Evolutionary conservation across 306 rosid genomes (phyloP), one percentile per base, ranked within the genome.

Genomic region (Glycine tomentella): DNA sequence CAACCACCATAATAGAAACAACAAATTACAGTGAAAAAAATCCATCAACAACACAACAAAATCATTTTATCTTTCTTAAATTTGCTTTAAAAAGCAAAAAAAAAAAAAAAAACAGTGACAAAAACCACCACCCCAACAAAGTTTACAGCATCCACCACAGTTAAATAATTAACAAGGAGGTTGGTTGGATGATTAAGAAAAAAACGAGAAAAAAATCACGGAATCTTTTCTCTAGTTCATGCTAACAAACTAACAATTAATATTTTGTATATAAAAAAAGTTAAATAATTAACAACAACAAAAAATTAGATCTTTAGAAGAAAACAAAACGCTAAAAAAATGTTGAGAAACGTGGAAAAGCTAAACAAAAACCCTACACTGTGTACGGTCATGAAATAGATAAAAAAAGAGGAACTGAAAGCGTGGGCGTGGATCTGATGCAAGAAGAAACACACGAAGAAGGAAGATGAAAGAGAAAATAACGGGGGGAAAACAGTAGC

Each of bases 381-480:
- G 58, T 7, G 31, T 52, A 64, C 2, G 52, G 16, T 15, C 2
- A 73, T 31, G 44, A 2, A 64, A 38, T 38, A 38, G 40, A 38
- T 38, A 38, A 38, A 65, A 3, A 7, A 61, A 51, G 64, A 25
- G 10, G 80, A 66, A 81, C 17, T 5, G 34, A 65, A 50, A 65
- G 59, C 53, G 70, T 49, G 44, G 50, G 62, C 84, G 86, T 57
- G 89, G 93, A 89, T 87, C 91, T 79, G 86, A 85, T 50, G 78
- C 84, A 56, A 25, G 53, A 48, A 6, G 14, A 75, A 71, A 12
- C 13, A 14, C 63, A 69, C 7, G 16, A 33, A 33, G 46, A 44
- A 36, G 38, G 53, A 31, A 25, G 31, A 25, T 2, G 16, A 9
- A 12, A 45, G 9, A 7, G 65, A 53, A 76, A 52, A 55, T 3